A percentile compares a stretch with the other conserved stretches of the same genome.
Evolutionary conservation across 345 rosid genomes (phyloP).

Genomic region (Eucalyptus pauciflora): DNA sequence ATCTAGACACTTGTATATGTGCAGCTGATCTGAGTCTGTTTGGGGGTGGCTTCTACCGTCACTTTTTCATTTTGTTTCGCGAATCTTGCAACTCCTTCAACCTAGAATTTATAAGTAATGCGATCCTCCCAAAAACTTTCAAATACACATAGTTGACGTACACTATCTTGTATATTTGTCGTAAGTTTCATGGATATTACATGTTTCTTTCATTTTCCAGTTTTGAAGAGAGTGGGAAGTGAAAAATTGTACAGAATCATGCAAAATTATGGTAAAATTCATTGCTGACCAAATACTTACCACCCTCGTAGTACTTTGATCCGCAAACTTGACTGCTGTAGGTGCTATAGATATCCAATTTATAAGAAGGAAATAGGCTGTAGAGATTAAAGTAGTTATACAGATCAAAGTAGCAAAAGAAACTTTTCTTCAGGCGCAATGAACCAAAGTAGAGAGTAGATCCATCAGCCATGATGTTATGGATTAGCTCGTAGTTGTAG

Average conservation of each 20-base stretch:
- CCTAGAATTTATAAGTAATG: too few relatives aligned
- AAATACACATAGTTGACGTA: too few relatives aligned
- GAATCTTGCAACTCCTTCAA: background rate
- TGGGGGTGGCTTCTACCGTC: background rate
- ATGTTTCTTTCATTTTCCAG: background rate
- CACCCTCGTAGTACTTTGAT: accelerated
- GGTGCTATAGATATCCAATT: accelerated
- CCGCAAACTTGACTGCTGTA: accelerated
- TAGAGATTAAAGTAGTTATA: accelerated
- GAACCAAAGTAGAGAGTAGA: background rate
- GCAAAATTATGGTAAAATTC: too few relatives aligned
- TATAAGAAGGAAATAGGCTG: accelerated
- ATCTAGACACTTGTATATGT: too few relatives aligned
- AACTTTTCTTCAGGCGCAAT: accelerated
- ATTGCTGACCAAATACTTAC: too few relatives aligned
- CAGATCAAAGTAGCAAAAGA: background rate
- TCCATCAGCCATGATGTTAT: background rate
- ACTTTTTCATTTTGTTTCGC: background rate
- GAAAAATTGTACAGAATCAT: background rate
- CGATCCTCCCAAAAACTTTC: too few relatives aligned
- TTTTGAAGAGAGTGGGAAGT: background rate
- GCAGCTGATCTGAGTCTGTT: background rate
- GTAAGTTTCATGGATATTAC: accelerated
- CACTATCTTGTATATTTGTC: background rate
- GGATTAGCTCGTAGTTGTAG: background rate